Evolutionary conservation across 495 filamentous ascomycete species (phyloP).

Genomic region (Cenococcum geophilum): DNA sequence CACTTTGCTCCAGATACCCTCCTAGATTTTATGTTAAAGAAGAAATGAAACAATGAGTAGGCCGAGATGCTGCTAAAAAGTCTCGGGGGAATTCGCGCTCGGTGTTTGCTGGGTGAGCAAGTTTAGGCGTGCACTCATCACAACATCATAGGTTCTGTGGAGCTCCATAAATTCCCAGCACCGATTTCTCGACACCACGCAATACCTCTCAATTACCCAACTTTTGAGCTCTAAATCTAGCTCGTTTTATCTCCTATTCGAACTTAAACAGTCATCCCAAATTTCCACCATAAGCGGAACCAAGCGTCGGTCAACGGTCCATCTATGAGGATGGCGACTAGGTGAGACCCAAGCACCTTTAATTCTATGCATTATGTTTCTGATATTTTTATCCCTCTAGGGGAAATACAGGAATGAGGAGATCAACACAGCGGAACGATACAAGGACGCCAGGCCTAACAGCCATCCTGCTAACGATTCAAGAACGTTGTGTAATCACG

Average conservation of each 20-base stretch:
- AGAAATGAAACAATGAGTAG: not conserved
- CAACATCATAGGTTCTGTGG: slow-evolving; percentile 9
- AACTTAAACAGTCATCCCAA: not conserved
- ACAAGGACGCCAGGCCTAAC: slow-evolving; percentile 59
- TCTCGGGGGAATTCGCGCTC: not conserved
- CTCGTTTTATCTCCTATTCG: not conserved
- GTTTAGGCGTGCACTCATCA: slow-evolving; percentile 8
- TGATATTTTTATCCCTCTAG: slow-evolving; percentile 33
- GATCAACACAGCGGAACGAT: slow-evolving; percentile 48
- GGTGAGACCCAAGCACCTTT: slow-evolving; percentile 11
- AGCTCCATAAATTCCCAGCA: not conserved
- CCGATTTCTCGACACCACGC: not conserved
- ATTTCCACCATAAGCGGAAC: slow-evolving; percentile 30
- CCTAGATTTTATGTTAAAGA: not conserved
- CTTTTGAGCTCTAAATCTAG: not conserved
- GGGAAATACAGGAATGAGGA: slow-evolving; percentile 56
- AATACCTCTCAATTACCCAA: not conserved
- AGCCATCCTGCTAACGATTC: slow-evolving; percentile 67
- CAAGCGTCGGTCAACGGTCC: slow-evolving; percentile 47
- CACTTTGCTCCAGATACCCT: not conserved
- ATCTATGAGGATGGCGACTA: slow-evolving; percentile 65
- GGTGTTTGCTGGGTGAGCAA: not conserved
- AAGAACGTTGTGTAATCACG: slow-evolving; percentile 44
- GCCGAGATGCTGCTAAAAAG: not conserved
- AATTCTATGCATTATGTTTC: not conserved